Conservation (phyloP, 2,329 filamentous ascomycete species). For the Fusarium chaquense region DNA sequence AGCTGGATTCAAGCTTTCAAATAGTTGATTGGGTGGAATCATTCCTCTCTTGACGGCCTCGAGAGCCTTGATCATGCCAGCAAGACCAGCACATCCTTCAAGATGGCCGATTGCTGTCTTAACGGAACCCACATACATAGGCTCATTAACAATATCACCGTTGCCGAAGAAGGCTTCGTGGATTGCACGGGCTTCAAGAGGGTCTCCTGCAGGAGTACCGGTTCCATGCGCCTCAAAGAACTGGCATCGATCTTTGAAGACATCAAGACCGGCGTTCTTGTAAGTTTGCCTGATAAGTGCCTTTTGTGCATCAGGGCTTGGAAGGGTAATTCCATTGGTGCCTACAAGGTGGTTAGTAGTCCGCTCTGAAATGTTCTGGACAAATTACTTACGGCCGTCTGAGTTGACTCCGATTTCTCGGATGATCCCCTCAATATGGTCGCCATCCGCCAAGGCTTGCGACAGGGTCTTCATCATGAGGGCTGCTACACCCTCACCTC, state of each 20-base stretch:
- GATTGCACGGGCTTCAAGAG: neutral
- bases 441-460: neutral
- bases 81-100: constrained; percentile 11
- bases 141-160: neutral
- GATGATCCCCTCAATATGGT: constrained; percentile 2
- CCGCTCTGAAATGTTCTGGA: neutral
- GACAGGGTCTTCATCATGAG: constrained; percentile 1
- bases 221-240: constrained; percentile 7
- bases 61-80: constrained; percentile 2
- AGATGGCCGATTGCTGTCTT: constrained; percentile 8
- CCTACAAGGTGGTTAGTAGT: neutral
- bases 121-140: constrained; percentile 8
- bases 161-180: neutral
- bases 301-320: neutral
- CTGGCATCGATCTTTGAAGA: constrained; percentile 2
- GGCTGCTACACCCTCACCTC: constrained; percentile 6
- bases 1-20: neutral
- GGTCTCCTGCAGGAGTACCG: constrained; percentile 6
- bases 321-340: constrained; percentile 5
- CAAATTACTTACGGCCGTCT: neutral
- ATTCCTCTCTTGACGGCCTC: constrained; percentile 6
- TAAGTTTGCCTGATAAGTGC: neutral
- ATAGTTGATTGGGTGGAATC: constrained; percentile 2
- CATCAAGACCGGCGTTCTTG: neutral
- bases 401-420: constrained; percentile 3